Percentiles rank a stretch among this genome's conserved stretches.
These are phyloP conservation scores for Chaetoscypha palmicola DNA, from an alignment of 2,329 filamentous ascomycete genomes.

Conservation along the genomic window DNA sequence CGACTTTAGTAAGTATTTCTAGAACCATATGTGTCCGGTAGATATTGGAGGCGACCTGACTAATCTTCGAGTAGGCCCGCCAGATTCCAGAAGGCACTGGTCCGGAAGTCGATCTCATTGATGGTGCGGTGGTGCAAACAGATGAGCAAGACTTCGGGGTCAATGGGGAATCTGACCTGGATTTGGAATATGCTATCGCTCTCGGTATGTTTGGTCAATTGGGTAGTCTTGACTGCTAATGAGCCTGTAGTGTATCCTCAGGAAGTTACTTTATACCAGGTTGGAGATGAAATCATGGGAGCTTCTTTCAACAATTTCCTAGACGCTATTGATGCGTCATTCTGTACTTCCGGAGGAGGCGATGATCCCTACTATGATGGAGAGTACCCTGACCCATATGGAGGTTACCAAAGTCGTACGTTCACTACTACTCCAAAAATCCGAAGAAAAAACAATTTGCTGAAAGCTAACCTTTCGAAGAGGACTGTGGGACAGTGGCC, in stretches of 20 bases:
- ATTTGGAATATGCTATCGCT: too few relatives aligned
- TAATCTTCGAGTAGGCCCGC: too few relatives aligned
- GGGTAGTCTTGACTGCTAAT: conserved; percentile 32
- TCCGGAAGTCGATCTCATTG: conserved; percentile 32
- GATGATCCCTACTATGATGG: conserved; percentile 38
- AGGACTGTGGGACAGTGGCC: conserved; percentile 41
- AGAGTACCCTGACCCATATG: conserved; percentile 36
- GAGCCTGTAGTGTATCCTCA: conserved; percentile 45
- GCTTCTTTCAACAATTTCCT: conserved; percentile 29
- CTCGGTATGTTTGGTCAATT: too few relatives aligned
- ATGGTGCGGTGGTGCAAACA: conserved; percentile 32
- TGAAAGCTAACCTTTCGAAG: too few relatives aligned
- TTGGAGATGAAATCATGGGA: conserved; percentile 31
- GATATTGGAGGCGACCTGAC: conserved; percentile 16
- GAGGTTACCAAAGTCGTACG: conserved; percentile 44
- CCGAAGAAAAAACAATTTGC: too few relatives aligned
- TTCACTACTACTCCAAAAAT: too few relatives aligned
- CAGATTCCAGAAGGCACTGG: conserved; percentile 36
- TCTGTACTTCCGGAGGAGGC: conserved; percentile 40
- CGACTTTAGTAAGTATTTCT: conserved; percentile 39
- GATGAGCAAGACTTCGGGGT: too few relatives aligned
- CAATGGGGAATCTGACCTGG: too few relatives aligned
- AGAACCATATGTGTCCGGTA: conserved; percentile 38
- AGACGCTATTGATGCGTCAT: conserved; percentile 40
- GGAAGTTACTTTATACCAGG: conserved; percentile 42